A percentile compares a stretch with the other conserved stretches of the same genome.
phyloP scores from a whole-genome alignment of 768 basidiomycete genomes.

The Calocybe cyanea region DNA sequence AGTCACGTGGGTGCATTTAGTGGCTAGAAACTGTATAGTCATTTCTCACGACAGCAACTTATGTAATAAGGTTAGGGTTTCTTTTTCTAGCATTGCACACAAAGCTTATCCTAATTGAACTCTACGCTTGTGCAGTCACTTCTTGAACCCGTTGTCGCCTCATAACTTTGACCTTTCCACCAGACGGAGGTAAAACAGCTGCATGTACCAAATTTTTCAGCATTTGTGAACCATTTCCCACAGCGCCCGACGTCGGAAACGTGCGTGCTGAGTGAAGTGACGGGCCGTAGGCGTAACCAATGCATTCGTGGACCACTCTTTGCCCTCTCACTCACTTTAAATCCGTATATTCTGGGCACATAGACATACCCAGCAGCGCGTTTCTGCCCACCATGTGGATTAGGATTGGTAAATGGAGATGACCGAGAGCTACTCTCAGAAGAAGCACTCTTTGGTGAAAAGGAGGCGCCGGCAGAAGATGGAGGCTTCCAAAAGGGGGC shows the following conservation, averaged over 20 bases:
- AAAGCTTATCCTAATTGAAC: constrained; percentile 1
- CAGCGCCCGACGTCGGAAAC: constrained; percentile 49
- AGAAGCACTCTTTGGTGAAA: constrained; percentile 52
- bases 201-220: constrained; percentile 20
- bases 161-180: constrained; percentile 48
- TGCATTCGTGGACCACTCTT: constrained; percentile 96
- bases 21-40: constrained; percentile 65
- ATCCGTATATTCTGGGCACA: constrained; percentile 91
- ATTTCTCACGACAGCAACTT: constrained; percentile 19
- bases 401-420: constrained; percentile 79
- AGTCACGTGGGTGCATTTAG: constrained; percentile 32
- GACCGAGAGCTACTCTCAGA: constrained; percentile 45
- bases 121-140: constrained; percentile 37
- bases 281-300: constrained; percentile 87
- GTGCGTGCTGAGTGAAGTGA: constrained; percentile 44
- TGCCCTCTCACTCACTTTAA: constrained; percentile 94
- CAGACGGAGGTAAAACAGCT: constrained; percentile 23
- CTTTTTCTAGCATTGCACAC: too few species aligned
- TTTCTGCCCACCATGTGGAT: constrained; percentile 87
- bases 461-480: constrained; percentile 51
- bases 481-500: constrained; percentile 88
- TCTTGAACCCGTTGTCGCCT: constrained; percentile 46
- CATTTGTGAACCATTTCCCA: constrained; percentile 28
- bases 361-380: constrained; percentile 85
- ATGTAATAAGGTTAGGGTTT: too few species aligned